Evolutionary conservation across 768 basidiomycete species (phyloP).

Genomic region (Trametopsis cervina): DNA sequence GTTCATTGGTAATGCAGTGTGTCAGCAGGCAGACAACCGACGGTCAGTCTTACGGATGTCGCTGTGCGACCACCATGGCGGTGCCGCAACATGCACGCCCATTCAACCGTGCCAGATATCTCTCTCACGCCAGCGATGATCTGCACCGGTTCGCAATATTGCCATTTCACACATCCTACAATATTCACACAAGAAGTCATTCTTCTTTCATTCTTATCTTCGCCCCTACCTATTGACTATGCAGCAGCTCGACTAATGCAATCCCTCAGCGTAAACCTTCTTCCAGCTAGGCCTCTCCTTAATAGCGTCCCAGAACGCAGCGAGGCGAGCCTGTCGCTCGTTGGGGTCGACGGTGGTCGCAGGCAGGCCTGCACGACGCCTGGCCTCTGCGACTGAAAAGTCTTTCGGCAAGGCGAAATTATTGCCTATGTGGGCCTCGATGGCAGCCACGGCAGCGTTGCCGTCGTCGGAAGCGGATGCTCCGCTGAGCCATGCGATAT

Average conservation of each 20-base stretch:
- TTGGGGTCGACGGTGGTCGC: conserved; percentile 21
- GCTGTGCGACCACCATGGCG: no score
- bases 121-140: no score
- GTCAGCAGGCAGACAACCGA: no score
- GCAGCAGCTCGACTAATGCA: conserved; percentile 30
- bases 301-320: conserved; percentile 66
- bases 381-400: conserved; percentile 27
- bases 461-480: conserved; percentile 47
- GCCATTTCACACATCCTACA: neutral
- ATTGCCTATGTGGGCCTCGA: conserved; percentile 46
- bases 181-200: no score
- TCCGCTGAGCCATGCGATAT: conserved; percentile 51
- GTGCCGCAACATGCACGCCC: no score
- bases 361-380: conserved; percentile 24
- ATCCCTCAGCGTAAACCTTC: conserved; percentile 34
- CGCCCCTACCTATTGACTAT: no score
- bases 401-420: conserved; percentile 40
- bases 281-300: conserved; percentile 47
- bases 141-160: no score
- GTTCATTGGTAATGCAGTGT: no score
- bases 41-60: no score
- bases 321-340: conserved; percentile 44
- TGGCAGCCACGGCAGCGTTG: conserved; percentile 36
- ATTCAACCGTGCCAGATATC: no score
- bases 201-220: no score